A percentile compares a stretch with the other conserved stretches of the same genome.
Evolutionary conservation across 2,329 filamentous ascomycete species (phyloP).

Genomic region (Boeremia exigua): DNA sequence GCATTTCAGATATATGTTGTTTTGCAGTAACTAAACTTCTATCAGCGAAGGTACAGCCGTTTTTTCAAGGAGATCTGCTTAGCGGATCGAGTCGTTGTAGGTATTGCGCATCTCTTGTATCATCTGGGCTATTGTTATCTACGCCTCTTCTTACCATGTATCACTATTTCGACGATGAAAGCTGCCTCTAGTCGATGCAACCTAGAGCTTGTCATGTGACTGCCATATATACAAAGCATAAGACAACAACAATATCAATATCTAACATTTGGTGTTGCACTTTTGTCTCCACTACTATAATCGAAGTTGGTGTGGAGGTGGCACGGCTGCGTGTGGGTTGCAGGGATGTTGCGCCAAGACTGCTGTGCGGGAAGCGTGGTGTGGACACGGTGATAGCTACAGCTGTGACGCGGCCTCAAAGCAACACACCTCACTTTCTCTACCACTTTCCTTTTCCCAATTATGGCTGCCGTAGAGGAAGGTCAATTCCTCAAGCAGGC

Average conservation of each 20-base stretch:
- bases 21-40: no score
- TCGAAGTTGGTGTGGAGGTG: not conserved
- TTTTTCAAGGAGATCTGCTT: no score
- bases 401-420: conserved; percentile 47
- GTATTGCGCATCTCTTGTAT: not conserved
- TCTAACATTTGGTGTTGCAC: not conserved
- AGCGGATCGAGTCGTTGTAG: not conserved
- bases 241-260: no score
- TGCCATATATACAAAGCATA: no score
- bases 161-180: not conserved
- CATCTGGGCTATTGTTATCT: not conserved
- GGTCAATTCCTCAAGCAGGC: conserved; percentile 73
- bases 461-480: conserved; percentile 49
- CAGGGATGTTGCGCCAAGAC: conserved; percentile 18
- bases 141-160: not conserved
- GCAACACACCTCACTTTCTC: conserved; percentile 36
- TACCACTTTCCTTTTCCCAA: conserved; percentile 29
- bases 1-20: not conserved
- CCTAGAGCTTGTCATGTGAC: no score
- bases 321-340: not conserved
- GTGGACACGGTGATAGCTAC: conserved; percentile 34
- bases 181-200: no score
- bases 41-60: not conserved
- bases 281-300: not conserved
- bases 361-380: conserved; percentile 23